Evolutionary conservation across 305 asterid species (phyloP).

Genomic region (Rubia occidens): DNA sequence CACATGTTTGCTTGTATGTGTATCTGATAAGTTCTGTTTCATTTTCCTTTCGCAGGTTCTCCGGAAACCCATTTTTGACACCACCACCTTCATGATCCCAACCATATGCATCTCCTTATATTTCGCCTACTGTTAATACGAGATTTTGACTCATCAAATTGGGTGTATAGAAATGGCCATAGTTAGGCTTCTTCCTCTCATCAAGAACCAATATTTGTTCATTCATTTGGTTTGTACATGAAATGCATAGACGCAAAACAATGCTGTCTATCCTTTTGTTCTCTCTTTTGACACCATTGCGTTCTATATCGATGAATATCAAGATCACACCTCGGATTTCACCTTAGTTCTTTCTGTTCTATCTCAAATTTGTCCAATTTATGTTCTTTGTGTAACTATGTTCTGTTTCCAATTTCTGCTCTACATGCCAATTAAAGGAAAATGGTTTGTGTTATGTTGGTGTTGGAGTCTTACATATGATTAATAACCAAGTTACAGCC

Average conservation of each 20-base stretch:
- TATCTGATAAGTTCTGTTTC: not conserved
- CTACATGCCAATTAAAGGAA: not conserved
- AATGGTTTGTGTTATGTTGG: not conserved
- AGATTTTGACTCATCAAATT: conserved; percentile 11
- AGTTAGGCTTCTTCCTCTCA: conserved; percentile 4
- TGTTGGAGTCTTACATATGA: too few species aligned
- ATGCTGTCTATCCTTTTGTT: conserved; percentile 3
- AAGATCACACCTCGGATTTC: not conserved
- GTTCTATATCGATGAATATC: not conserved
- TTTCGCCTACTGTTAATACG: conserved; percentile 6
- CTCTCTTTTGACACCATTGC: conserved; percentile 6
- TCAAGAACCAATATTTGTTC: conserved; percentile 12
- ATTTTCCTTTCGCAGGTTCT: conserved; percentile 12
- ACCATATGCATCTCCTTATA: not conserved
- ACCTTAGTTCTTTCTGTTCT: not conserved
- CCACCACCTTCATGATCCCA: conserved; percentile 22
- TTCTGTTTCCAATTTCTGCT: not conserved
- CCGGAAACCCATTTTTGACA: conserved; percentile 33
- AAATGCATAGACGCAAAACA: not conserved
- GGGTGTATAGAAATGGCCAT: not conserved
- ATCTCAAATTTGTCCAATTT: not conserved
- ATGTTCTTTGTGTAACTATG: not conserved
- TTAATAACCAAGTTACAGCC: too few species aligned
- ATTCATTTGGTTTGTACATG: conserved; percentile 6
- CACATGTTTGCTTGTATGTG: not conserved